These are phyloP conservation scores for Melanopsichium pennsylvanicum DNA, from an alignment of 1,284 basidiomycete genomes.

Conservation along the genomic window DNA sequence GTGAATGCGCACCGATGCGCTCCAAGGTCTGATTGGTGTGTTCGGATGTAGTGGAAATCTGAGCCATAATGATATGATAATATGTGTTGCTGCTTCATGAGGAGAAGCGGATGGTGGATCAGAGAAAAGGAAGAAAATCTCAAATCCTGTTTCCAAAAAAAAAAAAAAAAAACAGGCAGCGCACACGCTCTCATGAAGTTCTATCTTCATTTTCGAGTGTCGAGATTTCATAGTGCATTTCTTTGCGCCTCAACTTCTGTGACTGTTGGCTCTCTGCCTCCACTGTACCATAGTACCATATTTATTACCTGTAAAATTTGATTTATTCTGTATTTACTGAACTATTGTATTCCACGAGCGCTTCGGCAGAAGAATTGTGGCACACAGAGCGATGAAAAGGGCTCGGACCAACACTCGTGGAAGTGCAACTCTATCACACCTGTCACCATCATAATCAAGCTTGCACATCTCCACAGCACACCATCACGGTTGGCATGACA, in stretches of 20 bases:
- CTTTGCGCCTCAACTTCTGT: no score
- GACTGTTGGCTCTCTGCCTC: not conserved
- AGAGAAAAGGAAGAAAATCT: no score
- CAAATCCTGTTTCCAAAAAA: no score
- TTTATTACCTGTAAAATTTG: no score
- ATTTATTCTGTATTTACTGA: no score
- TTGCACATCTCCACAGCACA: not conserved
- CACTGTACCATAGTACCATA: no score
- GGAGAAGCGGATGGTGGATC: not conserved
- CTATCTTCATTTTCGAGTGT: no score
- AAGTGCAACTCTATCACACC: not conserved
- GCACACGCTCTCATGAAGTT: no score
- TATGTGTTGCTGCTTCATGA: not conserved
- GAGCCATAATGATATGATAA: constrained; percentile 38
- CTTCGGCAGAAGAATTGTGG: not conserved
- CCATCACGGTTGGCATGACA: constrained; percentile 1
- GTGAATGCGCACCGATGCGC: constrained; percentile 63
- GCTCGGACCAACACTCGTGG: constrained; percentile 31
- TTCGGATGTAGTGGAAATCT: constrained; percentile 56
- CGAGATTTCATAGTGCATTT: no score
- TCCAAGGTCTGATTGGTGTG: constrained; percentile 60
- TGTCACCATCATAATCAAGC: not conserved
- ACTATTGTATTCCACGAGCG: no score
- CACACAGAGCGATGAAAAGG: not conserved
- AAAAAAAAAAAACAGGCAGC: no score